A percentile compares a stretch with the other conserved stretches of the same genome.
Evolutionary conservation across 352 stramenopile species (phyloP).

Genomic region (Globisporangium recalcitrans): DNA sequence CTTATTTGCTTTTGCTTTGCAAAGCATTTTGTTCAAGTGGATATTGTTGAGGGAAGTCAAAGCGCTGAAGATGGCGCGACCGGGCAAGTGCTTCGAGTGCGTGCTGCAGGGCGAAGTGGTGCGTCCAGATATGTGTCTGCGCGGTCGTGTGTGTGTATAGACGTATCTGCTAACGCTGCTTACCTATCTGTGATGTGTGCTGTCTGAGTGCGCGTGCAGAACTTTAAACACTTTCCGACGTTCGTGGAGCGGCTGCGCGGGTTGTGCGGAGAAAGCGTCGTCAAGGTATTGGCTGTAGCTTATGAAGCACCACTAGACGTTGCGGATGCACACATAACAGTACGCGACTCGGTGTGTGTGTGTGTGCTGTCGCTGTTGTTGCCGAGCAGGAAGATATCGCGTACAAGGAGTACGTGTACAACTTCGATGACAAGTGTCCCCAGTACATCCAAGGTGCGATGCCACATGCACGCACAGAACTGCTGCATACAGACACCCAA

Average conservation of each 20-base stretch:
- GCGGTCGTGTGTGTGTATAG: background rate
- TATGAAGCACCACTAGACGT: background rate
- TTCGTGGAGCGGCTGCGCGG: slow-evolving; percentile 78
- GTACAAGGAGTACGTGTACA: slow-evolving; percentile 89
- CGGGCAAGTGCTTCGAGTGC: slow-evolving; percentile 79
- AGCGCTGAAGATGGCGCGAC: slow-evolving; percentile 42
- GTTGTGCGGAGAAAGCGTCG: slow-evolving; percentile 72
- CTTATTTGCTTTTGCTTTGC: background rate
- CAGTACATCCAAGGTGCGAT: slow-evolving; percentile 74
- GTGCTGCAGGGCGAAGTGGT: slow-evolving; percentile 81
- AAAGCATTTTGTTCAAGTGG: background rate
- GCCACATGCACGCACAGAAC: background rate
- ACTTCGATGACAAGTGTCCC: slow-evolving; percentile 84
- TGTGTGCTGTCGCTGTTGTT: background rate
- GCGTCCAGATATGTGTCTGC: slow-evolving; percentile 13
- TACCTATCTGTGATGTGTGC: background rate
- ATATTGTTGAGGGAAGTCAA: background rate
- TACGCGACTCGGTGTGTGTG: too few relatives aligned
- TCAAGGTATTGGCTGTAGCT: slow-evolving; percentile 45
- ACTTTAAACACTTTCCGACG: slow-evolving; percentile 76
- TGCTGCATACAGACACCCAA: background rate
- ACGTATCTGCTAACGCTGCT: background rate
- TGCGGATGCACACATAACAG: too few relatives aligned
- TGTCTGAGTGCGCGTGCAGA: slow-evolving; percentile 25
- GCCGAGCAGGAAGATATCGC: slow-evolving; percentile 65